A percentile compares a stretch with the other conserved stretches of the same genome.
Conservation (phyloP, 768 basidiomycete genomes). For the Lactarius hatsudake region DNA sequence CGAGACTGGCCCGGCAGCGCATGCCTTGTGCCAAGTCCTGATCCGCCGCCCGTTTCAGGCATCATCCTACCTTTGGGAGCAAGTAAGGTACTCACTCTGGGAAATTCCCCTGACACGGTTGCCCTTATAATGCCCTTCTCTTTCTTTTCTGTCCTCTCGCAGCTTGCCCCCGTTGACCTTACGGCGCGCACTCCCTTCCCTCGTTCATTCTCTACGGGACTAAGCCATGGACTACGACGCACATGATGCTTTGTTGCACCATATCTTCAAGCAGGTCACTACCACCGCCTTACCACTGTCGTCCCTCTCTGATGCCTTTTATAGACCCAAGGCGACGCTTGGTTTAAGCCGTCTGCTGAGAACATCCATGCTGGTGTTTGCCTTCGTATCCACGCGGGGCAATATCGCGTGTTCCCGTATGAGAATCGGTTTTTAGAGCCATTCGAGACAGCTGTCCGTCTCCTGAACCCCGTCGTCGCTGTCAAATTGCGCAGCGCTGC, state of each 20-base stretch:
- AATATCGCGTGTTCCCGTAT: slow-evolving; percentile 81
- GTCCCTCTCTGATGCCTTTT: slow-evolving; percentile 29
- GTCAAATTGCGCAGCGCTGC: slow-evolving; percentile 79
- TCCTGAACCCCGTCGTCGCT: slow-evolving; percentile 79
- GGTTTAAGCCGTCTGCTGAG: slow-evolving; percentile 85
- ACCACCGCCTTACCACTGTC: not conserved
- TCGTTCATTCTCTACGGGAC: not conserved
- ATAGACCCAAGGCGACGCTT: slow-evolving; percentile 78
- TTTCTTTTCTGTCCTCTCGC: slow-evolving; percentile 18
- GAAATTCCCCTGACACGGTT: not conserved
- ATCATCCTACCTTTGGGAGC: not conserved
- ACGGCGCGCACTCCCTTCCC: slow-evolving; percentile 19
- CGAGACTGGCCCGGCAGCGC: not conserved
- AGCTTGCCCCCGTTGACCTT: slow-evolving; percentile 23
- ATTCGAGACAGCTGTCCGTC: slow-evolving; percentile 75
- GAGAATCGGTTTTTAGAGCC: slow-evolving; percentile 77
- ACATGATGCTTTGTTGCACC: slow-evolving; percentile 76
- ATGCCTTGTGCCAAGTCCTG: not conserved
- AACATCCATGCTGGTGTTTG: slow-evolving; percentile 79
- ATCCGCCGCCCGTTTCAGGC: slow-evolving; percentile 4
- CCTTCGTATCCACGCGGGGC: slow-evolving; percentile 63
- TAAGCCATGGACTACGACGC: slow-evolving; percentile 72
- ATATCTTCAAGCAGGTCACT: slow-evolving; percentile 70
- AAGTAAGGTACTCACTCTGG: not conserved
- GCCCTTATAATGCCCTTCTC: slow-evolving; percentile 12